These are phyloP conservation scores for Termitomyces sp. DNA, from an alignment of 768 basidiomycete genomes.

Conservation along the genomic window DNA sequence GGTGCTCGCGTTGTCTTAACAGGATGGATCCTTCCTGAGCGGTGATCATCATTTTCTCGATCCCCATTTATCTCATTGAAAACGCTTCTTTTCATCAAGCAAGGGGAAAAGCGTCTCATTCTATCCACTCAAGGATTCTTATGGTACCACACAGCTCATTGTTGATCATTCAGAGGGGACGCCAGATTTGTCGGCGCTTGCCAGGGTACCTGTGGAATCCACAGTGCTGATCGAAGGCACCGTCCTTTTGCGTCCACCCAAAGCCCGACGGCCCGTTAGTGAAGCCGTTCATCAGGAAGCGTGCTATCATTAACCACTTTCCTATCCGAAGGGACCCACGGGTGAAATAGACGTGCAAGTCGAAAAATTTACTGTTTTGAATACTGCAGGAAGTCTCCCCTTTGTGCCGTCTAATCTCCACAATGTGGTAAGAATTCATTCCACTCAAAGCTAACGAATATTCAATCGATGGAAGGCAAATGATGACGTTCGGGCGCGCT, in stretches of 20 bases:
- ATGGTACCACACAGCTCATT: conserved; percentile 76
- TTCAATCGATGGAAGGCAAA: conserved; percentile 49
- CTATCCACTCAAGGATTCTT: conserved; percentile 78
- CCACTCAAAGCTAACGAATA: neutral
- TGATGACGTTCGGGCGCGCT: conserved; percentile 79
- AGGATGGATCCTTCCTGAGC: conserved; percentile 79
- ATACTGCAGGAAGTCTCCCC: conserved; percentile 75
- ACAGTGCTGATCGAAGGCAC: conserved; percentile 69
- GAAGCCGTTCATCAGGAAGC: conserved; percentile 12
- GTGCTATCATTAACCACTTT: conserved; percentile 10
- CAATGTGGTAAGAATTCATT: conserved; percentile 52
- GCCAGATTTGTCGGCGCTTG: conserved; percentile 36
- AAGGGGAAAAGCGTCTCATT: conserved; percentile 74
- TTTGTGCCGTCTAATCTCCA: conserved; percentile 78
- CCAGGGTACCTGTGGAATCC: conserved; percentile 69
- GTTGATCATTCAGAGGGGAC: conserved; percentile 37
- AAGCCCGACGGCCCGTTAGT: conserved; percentile 59
- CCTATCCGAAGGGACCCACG: conserved; percentile 40
- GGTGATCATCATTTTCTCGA: conserved; percentile 45
- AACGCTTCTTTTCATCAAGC: conserved; percentile 40
- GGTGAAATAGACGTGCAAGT: conserved; percentile 83
- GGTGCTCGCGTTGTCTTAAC: conserved; percentile 63
- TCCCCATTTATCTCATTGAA: conserved; percentile 24
- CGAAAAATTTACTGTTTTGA: conserved; percentile 64
- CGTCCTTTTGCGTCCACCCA: conserved; percentile 58